phyloP scores from a whole-genome alignment of 106 monocot genomes.

The Apostasia shenzhenica region DNA sequence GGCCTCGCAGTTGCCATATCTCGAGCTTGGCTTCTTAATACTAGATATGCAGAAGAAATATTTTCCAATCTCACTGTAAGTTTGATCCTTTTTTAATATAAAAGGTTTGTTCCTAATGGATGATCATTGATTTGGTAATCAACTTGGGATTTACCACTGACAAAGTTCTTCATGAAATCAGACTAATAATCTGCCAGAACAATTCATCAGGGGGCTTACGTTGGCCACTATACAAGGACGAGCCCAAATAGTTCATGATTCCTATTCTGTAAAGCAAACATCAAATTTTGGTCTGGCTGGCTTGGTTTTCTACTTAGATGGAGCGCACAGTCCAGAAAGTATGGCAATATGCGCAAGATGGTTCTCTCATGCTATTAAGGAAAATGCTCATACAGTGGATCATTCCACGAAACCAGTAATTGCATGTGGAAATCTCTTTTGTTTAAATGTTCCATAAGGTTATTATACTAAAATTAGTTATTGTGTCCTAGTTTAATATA shows the following conservation, averaged over 20 bases:
- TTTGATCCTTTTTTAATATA: not conserved
- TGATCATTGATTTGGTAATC: not conserved
- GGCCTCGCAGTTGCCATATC: constrained; percentile 73
- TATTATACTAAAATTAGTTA: too few relatives aligned
- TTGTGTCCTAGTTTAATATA: too few relatives aligned
- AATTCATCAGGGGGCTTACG: constrained; percentile 61
- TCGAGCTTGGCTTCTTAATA: constrained; percentile 58
- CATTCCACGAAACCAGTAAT: constrained; percentile 6
- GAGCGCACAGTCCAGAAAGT: constrained; percentile 97
- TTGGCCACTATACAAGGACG: constrained; percentile 63
- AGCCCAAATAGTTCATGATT: constrained; percentile 74
- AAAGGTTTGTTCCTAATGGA: constrained; percentile 10
- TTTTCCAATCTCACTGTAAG: constrained; percentile 30
- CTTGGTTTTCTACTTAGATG: constrained; percentile 85
- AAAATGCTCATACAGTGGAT: constrained; percentile 18
- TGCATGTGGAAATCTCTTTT: constrained; percentile 19
- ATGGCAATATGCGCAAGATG: constrained; percentile 85
- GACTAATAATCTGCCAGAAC: constrained; percentile 47
- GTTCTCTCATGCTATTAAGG: constrained; percentile 63
- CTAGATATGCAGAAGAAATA: constrained; percentile 27
- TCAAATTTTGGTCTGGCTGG: constrained; percentile 8
- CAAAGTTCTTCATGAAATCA: constrained; percentile 17
- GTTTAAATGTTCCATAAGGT: not conserved
- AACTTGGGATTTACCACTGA: not conserved
- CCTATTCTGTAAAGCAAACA: constrained; percentile 7